These are phyloP conservation scores for Yamadazyma diddensiae DNA, from an alignment of 1,139 yeast genomes.

Conservation along the genomic window DNA sequence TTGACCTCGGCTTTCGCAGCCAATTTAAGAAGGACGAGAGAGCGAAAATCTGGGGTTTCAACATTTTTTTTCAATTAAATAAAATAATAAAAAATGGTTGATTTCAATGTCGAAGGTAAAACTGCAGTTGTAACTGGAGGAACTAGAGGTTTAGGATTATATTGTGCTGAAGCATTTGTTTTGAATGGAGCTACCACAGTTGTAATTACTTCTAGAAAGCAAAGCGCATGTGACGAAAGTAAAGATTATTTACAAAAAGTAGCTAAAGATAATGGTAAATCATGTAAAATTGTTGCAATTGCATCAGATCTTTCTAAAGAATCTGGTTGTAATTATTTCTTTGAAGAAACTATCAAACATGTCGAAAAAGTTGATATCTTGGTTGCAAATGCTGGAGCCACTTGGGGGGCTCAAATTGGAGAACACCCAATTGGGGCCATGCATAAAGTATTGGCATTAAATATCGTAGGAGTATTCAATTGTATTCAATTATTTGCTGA, in stretches of 20 bases:
- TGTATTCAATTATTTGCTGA: constrained; percentile 64
- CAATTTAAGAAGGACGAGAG: too few relatives aligned
- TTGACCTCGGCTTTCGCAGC: constrained; percentile 1
- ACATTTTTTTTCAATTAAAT: constrained; percentile 1
- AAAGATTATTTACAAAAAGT: constrained; percentile 48
- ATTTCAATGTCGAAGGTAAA: constrained; percentile 57
- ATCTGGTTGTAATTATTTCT: constrained; percentile 48
- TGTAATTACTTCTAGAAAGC: constrained; percentile 66
- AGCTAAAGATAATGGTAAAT: constrained; percentile 38
- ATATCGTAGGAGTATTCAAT: constrained; percentile 69
- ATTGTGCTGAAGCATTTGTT: constrained; percentile 66
- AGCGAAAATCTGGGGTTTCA: constrained; percentile 2
- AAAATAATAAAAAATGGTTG: constrained; percentile 30
- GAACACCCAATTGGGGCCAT: constrained; percentile 62
- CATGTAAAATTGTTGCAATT: constrained; percentile 48
- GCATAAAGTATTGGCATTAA: constrained; percentile 62
- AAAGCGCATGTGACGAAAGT: constrained; percentile 61
- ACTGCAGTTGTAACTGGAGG: constrained; percentile 79
- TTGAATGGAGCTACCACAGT: constrained; percentile 63
- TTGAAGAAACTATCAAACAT: constrained; percentile 37
- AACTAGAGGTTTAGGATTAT: constrained; percentile 69
- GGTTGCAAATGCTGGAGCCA: constrained; percentile 78
- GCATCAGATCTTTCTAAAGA: constrained; percentile 61
- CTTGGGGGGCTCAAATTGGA: constrained; percentile 71
- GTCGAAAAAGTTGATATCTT: constrained; percentile 57